phyloP scores from a whole-genome alignment of 2,329 filamentous ascomycete species.

The Botrytis pseudocinerea region DNA sequence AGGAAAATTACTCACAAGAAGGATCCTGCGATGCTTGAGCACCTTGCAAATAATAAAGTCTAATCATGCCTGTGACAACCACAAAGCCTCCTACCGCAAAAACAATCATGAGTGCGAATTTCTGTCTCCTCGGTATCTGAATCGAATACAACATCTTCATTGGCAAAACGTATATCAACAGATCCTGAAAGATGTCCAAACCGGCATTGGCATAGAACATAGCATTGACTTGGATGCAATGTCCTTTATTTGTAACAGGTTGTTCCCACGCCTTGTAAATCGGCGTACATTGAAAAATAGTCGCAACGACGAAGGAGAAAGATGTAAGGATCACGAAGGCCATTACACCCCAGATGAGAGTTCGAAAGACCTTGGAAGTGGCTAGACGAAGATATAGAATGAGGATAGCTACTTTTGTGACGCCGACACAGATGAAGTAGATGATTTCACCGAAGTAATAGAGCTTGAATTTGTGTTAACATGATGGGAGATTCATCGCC shows the following conservation, averaged over 20 bases:
- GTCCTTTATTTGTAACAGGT: not conserved
- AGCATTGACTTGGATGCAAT: slow-evolving; percentile 5
- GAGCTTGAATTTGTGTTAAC: slow-evolving; percentile 8
- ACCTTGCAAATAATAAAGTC: slow-evolving; percentile 19
- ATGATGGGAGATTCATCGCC: not conserved
- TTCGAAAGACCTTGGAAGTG: slow-evolving; percentile 4
- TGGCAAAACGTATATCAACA: slow-evolving; percentile 13
- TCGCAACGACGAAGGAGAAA: slow-evolving; percentile 1
- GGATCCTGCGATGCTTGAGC: slow-evolving; percentile 15
- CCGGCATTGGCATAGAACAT: slow-evolving; percentile 20
- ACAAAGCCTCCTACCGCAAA: slow-evolving; percentile 21
- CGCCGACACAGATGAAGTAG: slow-evolving; percentile 14
- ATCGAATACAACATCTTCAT: slow-evolving; percentile 20
- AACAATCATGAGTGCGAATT: slow-evolving; percentile 12
- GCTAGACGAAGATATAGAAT: slow-evolving; percentile 17
- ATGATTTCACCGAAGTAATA: slow-evolving; percentile 13
- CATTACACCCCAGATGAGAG: slow-evolving; percentile 1
- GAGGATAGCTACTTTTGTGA: slow-evolving; percentile 13
- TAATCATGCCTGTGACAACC: slow-evolving; percentile 2
- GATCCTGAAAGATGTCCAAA: slow-evolving; percentile 13
- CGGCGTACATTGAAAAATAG: slow-evolving; percentile 19
- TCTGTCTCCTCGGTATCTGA: slow-evolving; percentile 17
- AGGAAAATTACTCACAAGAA: slow-evolving; percentile 11
- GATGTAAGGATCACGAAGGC: slow-evolving; percentile 9
- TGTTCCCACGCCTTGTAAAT: slow-evolving; percentile 10